phyloP scores from a whole-genome alignment of 2,329 filamentous ascomycete genomes.

The Calonectria ilicicola region DNA sequence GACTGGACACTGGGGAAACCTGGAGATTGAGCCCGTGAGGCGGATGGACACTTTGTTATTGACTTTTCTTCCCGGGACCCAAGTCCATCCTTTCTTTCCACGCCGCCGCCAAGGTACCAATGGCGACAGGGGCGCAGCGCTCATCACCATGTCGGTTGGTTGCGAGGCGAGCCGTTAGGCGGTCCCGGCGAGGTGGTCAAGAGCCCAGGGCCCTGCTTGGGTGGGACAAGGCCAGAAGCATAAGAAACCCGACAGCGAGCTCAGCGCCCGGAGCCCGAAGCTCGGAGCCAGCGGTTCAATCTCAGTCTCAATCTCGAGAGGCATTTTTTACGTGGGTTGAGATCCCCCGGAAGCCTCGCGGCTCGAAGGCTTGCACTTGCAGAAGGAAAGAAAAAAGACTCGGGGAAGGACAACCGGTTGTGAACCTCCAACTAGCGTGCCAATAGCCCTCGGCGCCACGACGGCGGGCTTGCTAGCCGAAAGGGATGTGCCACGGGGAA shows the following conservation, averaged over 20 bases:
- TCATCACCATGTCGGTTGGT: constrained; percentile 43
- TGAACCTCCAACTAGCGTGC: constrained; percentile 21
- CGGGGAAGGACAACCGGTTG: constrained; percentile 4
- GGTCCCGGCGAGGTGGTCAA: constrained; percentile 42
- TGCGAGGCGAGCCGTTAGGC: constrained; percentile 42
- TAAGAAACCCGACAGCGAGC: neutral
- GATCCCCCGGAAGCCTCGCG: neutral
- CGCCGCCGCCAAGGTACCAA: neutral
- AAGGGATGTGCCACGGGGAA: constrained; percentile 7
- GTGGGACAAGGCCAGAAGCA: constrained; percentile 6
- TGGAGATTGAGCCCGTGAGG: constrained; percentile 30
- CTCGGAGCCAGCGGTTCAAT: neutral
- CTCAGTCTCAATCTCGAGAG: neutral
- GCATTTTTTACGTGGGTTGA: neutral
- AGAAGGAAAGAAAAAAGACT: neutral
- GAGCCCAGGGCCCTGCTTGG: constrained; percentile 25
- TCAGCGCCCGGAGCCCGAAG: neutral
- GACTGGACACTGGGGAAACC: constrained; percentile 18
- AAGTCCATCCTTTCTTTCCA: neutral
- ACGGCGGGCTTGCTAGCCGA: constrained; percentile 21
- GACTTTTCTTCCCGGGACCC: constrained; percentile 1
- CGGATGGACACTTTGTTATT: constrained; percentile 14
- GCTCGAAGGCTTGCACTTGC: neutral
- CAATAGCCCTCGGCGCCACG: constrained; percentile 27
- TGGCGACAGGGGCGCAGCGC: constrained; percentile 32